Evolutionary conservation across 345 rosid species (phyloP).

Genomic region (Turritis glabra): DNA sequence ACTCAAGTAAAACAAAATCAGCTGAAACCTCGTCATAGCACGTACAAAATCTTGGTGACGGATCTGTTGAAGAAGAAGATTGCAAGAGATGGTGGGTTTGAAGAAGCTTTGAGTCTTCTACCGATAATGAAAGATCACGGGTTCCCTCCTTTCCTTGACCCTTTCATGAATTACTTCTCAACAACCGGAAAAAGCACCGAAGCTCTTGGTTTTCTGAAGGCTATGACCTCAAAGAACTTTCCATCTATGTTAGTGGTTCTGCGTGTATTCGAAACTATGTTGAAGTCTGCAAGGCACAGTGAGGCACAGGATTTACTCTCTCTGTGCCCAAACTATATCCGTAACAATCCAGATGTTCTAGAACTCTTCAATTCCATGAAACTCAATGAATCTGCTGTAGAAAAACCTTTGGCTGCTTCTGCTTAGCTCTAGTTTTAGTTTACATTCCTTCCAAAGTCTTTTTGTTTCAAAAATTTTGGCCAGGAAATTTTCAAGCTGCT

Average conservation of each 20-base stretch:
- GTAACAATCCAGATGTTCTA: conserved; percentile 77
- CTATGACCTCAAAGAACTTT: conserved; percentile 65
- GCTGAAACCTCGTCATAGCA: conserved; percentile 60
- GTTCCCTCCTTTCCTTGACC: conserved; percentile 73
- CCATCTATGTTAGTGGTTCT: conserved; percentile 70
- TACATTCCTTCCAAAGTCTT: conserved; percentile 9
- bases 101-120: conserved; percentile 64
- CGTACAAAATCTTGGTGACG: conserved; percentile 60
- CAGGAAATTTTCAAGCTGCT: background rate
- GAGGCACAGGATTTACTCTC: conserved; percentile 79
- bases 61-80: conserved; percentile 58
- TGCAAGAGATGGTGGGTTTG: conserved; percentile 63
- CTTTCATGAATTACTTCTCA: conserved; percentile 66
- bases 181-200: conserved; percentile 64
- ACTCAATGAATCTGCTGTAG: conserved; percentile 36
- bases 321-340: conserved; percentile 62
- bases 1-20: conserved; percentile 42
- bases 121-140: conserved; percentile 74
- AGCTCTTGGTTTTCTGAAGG: conserved; percentile 62
- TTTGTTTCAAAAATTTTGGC: conserved; percentile 4
- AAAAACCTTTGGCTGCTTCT: conserved; percentile 32
- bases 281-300: conserved; percentile 60
- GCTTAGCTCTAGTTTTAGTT: conserved; percentile 31
- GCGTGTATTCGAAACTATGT: conserved; percentile 59
- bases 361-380: conserved; percentile 67